Evolutionary conservation across 306 rosid genomes (phyloP).

Genomic region (Pterocarpus santalinus): DNA sequence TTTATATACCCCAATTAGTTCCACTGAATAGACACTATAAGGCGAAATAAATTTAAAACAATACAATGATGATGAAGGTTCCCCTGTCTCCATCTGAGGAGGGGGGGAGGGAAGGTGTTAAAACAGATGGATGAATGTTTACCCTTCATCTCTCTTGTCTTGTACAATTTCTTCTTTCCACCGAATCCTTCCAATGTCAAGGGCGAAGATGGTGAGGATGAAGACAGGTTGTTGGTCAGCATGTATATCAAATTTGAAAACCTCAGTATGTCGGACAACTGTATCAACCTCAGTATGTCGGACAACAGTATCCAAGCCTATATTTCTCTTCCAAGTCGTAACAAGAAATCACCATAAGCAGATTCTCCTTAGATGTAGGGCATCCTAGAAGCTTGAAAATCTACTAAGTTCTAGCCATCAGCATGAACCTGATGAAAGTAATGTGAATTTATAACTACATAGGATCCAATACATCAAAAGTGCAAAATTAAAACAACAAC

Average conservation of each 20-base stretch:
- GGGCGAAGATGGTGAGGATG: background rate
- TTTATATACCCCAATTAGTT: background rate
- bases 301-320: slow-evolving; percentile 10
- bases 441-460: slow-evolving; percentile 9
- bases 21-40: background rate
- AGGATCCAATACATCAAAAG: slow-evolving; percentile 11
- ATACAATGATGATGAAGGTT: background rate
- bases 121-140: background rate
- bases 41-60: background rate
- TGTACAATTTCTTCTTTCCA: background rate
- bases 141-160: background rate
- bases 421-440: slow-evolving; percentile 33
- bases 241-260: background rate
- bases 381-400: slow-evolving; percentile 23
- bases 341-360: slow-evolving; percentile 3
- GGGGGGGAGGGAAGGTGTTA: background rate
- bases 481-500: background rate
- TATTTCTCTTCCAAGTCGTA: slow-evolving; percentile 9
- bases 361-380: slow-evolving; percentile 14
- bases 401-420: slow-evolving; percentile 27
- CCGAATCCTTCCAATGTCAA: slow-evolving; percentile 2
- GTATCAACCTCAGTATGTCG: background rate
- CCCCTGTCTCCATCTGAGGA: background rate
- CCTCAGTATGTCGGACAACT: background rate
- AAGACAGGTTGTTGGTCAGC: background rate